These are phyloP conservation scores for Tylopilus plumbeoviolaceoides DNA, from an alignment of 768 basidiomycete genomes.

Conservation along the genomic window DNA sequence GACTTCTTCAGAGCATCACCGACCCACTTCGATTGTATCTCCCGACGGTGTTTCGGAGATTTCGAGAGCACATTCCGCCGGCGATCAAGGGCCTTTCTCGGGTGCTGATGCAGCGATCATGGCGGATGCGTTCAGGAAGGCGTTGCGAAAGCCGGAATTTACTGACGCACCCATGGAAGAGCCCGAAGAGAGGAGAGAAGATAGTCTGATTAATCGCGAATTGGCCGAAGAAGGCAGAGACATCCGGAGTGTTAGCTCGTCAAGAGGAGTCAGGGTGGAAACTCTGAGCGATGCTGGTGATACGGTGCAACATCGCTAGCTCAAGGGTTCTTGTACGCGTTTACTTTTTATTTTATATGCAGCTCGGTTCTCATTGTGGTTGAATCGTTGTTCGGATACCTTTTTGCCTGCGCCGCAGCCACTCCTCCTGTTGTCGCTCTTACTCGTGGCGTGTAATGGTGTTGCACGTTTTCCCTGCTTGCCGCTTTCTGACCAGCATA, in stretches of 20 bases:
- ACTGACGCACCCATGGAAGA: constrained; percentile 66
- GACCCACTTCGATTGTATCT: constrained; percentile 40
- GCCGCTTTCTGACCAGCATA: constrained; percentile 29
- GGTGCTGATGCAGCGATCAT: constrained; percentile 88
- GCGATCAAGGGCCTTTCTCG: constrained; percentile 69
- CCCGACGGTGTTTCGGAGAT: constrained; percentile 75
- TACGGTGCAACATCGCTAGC: constrained; percentile 44
- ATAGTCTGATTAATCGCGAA: constrained; percentile 56
- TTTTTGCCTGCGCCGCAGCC: constrained; percentile 24
- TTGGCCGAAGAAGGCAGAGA: constrained; percentile 88
- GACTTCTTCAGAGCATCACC: constrained; percentile 30
- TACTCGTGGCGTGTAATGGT: constrained; percentile 28
- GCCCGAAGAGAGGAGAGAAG: constrained; percentile 39
- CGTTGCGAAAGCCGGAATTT: constrained; percentile 87
- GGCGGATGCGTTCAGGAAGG: constrained; percentile 88
- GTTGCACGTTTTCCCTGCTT: constrained; percentile 27
- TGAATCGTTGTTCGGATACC: constrained; percentile 33
- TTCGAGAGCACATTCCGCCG: constrained; percentile 54
- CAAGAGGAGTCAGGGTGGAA: constrained; percentile 76
- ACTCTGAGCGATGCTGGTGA: constrained; percentile 54
- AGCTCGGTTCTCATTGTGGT: constrained; percentile 32
- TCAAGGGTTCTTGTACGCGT: constrained; percentile 34
- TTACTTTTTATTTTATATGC: constrained; percentile 35
- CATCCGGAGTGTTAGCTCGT: constrained; percentile 77
- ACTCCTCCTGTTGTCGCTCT: constrained; percentile 28